These are phyloP conservation scores for Diplodia seriata DNA, from an alignment of 2,329 filamentous ascomycete genomes.

Conservation along the genomic window DNA sequence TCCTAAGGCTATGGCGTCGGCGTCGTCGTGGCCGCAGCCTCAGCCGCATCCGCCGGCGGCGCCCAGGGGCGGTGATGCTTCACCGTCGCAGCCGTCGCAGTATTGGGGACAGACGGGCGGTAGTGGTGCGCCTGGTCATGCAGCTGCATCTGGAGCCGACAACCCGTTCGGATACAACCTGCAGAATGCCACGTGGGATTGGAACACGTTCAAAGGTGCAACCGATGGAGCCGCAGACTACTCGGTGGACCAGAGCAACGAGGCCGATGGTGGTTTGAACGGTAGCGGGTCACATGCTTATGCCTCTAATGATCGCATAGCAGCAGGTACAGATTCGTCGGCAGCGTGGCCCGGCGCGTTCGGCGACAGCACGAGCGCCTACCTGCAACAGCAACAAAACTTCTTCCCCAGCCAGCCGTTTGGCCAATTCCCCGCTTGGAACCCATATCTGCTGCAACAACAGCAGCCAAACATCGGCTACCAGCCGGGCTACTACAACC, in stretches of 20 bases:
- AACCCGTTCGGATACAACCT: conserved; percentile 18
- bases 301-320: background rate
- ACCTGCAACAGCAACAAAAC: background rate
- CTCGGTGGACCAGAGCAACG: background rate
- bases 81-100: background rate
- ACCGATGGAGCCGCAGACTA: no score
- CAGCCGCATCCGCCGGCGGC: background rate
- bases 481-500: conserved; percentile 3
- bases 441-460: background rate
- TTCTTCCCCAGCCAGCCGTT: background rate
- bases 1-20: background rate
- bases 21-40: background rate
- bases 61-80: background rate
- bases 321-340: background rate
- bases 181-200: conserved; percentile 25
- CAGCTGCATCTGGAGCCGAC: background rate
- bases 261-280: no score
- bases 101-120: background rate
- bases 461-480: background rate
- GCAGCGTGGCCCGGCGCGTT: background rate
- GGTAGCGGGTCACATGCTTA: background rate
- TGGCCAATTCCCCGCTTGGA: conserved; percentile 4
- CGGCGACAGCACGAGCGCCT: background rate
- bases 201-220: conserved; percentile 10
- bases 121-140: no score